Base-by-base conservation (phyloP, 2,329 filamentous ascomycete genomes). In the Sporothrix pallida region DNA sequence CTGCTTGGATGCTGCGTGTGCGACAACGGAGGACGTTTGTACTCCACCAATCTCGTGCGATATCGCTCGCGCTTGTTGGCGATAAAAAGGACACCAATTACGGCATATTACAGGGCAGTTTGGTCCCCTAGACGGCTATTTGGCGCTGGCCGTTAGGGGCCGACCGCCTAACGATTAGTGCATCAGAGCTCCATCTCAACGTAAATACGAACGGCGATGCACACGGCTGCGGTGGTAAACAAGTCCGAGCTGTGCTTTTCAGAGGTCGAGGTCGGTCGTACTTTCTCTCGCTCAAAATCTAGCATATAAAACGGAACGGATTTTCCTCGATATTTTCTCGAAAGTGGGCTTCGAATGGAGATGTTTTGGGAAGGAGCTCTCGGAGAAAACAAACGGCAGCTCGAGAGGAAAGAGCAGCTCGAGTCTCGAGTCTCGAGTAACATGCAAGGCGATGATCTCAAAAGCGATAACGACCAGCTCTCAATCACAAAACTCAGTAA, bases 1-100 rank as follows among this genome's bases (percentile, higher is more conserved):
- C 31, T 37, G 23, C n/a, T 44, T 31, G 37, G 15, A 13, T 10
- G 12, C n/a, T 37, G 6, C 52, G 46, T 50, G 58, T 75, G 74
- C 74, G 74, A 75, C 71, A 75, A 75, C 74, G 74, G 74, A 75
- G 71, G 44, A 5, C 37, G 13, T 44, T 54, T 1, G 71, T 62
- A 58, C 69, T 70, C 67, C 72, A 73, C 72, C 74, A 73, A 65
- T 70, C 44, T 60, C 37, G 42, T 72, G 74, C 74, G 74, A 75
- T 75, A 73, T 75, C 74, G 74, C 72, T 73, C 37, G 37, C 60
- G 67, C 67, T 69, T 69, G 48, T 37, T 37, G 31, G 1, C 31
- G 7, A 37, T 37, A 37, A 37, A 37, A 37, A 37, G 31, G 31
- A 5, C 7, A n/a, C 31, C 3, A 37, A 37, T 37, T 37, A 37